These are phyloP conservation scores for Fraxinus floribunda DNA, from an alignment of 305 asterid species.

Conservation along the genomic window DNA sequence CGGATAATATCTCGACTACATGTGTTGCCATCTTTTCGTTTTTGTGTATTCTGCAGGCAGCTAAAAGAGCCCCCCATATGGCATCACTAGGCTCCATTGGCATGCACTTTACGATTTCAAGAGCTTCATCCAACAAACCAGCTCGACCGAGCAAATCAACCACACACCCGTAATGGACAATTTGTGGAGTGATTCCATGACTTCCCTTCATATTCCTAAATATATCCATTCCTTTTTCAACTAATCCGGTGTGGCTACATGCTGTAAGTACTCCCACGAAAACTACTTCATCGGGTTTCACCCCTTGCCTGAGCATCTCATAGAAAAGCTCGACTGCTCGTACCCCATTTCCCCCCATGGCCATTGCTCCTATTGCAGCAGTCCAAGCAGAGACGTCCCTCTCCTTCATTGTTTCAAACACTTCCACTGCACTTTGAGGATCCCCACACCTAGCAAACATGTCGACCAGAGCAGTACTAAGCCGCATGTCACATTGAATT, in stretches of 20 bases:
- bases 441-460: conserved; percentile 66
- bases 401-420: conserved; percentile 36
- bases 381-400: conserved; percentile 62
- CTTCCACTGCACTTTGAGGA: conserved; percentile 42
- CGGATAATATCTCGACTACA: conserved; percentile 28
- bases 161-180: conserved; percentile 51
- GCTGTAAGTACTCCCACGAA: conserved; percentile 51
- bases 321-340: conserved; percentile 41
- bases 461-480: conserved; percentile 47
- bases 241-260: conserved; percentile 55
- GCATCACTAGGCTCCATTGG: conserved; percentile 47
- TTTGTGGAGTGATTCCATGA: conserved; percentile 35
- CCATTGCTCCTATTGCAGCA: conserved; percentile 54
- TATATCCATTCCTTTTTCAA: conserved; percentile 41
- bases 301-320: conserved; percentile 38
- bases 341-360: conserved; percentile 54
- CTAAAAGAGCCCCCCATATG: conserved; percentile 49
- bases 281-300: conserved; percentile 43
- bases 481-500: conserved; percentile 33
- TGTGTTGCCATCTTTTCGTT: conserved; percentile 37
- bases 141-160: conserved; percentile 61
- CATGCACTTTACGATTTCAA: conserved; percentile 37
- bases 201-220: conserved; percentile 36
- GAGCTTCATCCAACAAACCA: conserved; percentile 44
- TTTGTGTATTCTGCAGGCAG: conserved; percentile 48